Conservation (phyloP, 805 yeast species). For the Zygosaccharomyces siamensis region DNA sequence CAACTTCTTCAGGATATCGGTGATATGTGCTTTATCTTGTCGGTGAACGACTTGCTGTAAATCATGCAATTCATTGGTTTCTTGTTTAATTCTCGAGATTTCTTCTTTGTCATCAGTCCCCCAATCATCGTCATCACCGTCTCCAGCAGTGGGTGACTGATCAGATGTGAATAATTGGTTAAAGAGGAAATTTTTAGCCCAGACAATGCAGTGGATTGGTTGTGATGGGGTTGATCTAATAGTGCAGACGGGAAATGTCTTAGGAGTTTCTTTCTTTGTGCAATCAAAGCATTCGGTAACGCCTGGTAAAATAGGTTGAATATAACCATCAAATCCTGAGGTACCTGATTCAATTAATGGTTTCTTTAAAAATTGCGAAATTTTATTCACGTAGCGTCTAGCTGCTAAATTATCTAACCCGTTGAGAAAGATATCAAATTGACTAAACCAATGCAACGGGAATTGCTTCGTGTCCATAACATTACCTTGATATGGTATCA, state of each 20-base stretch:
- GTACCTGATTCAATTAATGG: slow-evolving; percentile 94
- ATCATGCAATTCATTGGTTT: slow-evolving; percentile 59
- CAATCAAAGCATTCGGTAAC: slow-evolving; percentile 92
- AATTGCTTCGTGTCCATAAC: slow-evolving; percentile 73
- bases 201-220: slow-evolving; percentile 92
- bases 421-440: slow-evolving; percentile 77
- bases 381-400: slow-evolving; percentile 78
- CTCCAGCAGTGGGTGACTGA: slow-evolving; percentile 27
- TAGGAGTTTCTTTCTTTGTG: slow-evolving; percentile 79
- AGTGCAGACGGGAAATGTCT: slow-evolving; percentile 92
- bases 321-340: slow-evolving; percentile 91
- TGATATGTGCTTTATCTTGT: slow-evolving; percentile 32
- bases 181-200: slow-evolving; percentile 93
- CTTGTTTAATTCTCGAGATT: slow-evolving; percentile 57
- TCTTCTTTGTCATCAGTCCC: slow-evolving; percentile 66
- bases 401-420: slow-evolving; percentile 95
- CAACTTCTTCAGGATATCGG: slow-evolving; percentile 51
- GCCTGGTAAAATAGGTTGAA: slow-evolving; percentile 83
- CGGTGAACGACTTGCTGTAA: slow-evolving; percentile 39
- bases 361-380: slow-evolving; percentile 65
- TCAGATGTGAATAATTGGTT: slow-evolving; percentile 68
- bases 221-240: slow-evolving; percentile 95
- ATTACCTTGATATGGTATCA: slow-evolving; percentile 80
- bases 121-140: slow-evolving; percentile 38
- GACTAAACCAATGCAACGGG: slow-evolving; percentile 69